Evolutionary conservation across 768 basidiomycete genomes (phyloP).

Genomic region (Lactarius quietus): DNA sequence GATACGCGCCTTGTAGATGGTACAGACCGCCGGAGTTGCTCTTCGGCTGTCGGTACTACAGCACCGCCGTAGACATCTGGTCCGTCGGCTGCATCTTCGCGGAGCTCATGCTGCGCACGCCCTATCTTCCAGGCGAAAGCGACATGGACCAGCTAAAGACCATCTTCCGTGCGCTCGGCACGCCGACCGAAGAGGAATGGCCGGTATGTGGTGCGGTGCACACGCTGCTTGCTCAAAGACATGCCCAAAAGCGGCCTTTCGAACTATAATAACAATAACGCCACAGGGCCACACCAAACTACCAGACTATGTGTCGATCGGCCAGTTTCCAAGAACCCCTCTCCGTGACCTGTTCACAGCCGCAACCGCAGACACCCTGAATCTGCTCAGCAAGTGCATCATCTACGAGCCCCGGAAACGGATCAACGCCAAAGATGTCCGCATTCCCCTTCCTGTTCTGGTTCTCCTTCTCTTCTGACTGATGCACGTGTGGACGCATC

Average conservation of each 20-base stretch:
- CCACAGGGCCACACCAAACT: constrained; percentile 82
- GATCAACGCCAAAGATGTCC: constrained; percentile 73
- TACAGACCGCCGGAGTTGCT: constrained; percentile 96
- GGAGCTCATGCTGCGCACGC: constrained; percentile 93
- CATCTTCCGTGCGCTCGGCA: constrained; percentile 90
- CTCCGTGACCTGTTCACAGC: constrained; percentile 89
- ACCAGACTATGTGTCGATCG: constrained; percentile 84
- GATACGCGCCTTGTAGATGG: constrained; percentile 59
- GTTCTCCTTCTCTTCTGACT: not conserved
- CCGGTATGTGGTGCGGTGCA: constrained; percentile 80
- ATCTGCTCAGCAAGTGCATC: constrained; percentile 75
- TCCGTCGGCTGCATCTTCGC: constrained; percentile 98
- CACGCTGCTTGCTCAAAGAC: no score
- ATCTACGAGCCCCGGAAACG: constrained; percentile 83
- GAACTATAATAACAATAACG: not conserved
- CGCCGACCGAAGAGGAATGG: constrained; percentile 97
- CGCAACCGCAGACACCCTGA: constrained; percentile 80
- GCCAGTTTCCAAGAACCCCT: constrained; percentile 79
- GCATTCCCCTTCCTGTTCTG: constrained; percentile 27
- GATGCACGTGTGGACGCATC: not conserved
- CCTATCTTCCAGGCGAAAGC: constrained; percentile 91
- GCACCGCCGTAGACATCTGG: constrained; percentile 93
- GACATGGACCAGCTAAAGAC: constrained; percentile 97
- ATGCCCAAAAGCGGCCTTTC: not conserved
- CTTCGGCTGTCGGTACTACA: constrained; percentile 87